These are phyloP conservation scores for Emericellopsis terricola DNA, from an alignment of 495 filamentous ascomycete genomes.

Conservation along the genomic window DNA sequence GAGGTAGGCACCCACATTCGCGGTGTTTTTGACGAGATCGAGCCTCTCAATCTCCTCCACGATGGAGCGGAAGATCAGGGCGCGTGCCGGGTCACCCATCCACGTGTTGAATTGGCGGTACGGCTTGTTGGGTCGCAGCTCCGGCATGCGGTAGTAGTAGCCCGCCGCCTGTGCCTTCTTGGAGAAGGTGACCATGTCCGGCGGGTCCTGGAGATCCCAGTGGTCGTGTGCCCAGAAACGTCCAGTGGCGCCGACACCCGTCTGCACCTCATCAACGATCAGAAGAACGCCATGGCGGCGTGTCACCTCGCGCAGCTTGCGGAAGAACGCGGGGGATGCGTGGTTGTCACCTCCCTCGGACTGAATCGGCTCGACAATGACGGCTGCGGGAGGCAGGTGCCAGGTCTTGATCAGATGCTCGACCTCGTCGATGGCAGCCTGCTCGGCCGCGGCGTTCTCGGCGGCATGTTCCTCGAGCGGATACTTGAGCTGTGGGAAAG, in stretches of 20 bases:
- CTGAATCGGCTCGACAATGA: slow-evolving; percentile 91
- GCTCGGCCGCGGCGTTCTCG: slow-evolving; percentile 72
- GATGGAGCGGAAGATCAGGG: slow-evolving; percentile 83
- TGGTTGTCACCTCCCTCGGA: slow-evolving; percentile 99
- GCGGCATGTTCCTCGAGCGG: slow-evolving; percentile 66
- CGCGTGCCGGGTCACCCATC: slow-evolving; percentile 94
- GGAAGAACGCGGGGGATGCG: slow-evolving; percentile 86
- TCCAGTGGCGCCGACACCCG: slow-evolving; percentile 85
- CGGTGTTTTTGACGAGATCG: slow-evolving; percentile 66
- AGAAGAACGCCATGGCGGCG: slow-evolving; percentile 73
- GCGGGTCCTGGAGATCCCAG: slow-evolving; percentile 70
- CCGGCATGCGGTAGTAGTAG: slow-evolving; percentile 83
- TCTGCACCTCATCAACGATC: slow-evolving; percentile 98
- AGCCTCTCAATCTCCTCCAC: slow-evolving; percentile 73
- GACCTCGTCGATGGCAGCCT: slow-evolving; percentile 71
- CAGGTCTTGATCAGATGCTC: slow-evolving; percentile 72
- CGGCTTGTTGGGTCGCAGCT: slow-evolving; percentile 91
- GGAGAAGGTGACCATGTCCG: slow-evolving; percentile 96
- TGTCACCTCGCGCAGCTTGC: slow-evolving; percentile 68
- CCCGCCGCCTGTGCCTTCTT: slow-evolving; percentile 99
- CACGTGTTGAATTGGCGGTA: slow-evolving; percentile 99
- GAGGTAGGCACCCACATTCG: slow-evolving; percentile 67
- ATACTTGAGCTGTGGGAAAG: slow-evolving; percentile 82
- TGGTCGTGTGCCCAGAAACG: slow-evolving; percentile 99
- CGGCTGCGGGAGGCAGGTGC: slow-evolving; percentile 74